Conservation (phyloP, 2,329 filamentous ascomycete species). For the Xylariaceae sp. region DNA sequence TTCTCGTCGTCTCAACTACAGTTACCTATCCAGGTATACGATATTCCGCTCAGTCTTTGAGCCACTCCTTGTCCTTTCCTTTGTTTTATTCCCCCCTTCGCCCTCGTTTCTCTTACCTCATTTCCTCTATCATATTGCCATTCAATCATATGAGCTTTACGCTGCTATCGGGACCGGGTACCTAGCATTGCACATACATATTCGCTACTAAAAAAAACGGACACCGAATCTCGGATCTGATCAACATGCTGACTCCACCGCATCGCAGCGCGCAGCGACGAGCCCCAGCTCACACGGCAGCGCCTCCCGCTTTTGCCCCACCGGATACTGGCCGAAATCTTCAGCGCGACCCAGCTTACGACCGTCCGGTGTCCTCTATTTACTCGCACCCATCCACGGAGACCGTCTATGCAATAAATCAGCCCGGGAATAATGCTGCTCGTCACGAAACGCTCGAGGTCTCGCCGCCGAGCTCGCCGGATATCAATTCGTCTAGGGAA, state of each 20-base stretch:
- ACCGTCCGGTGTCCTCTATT: slow-evolving; percentile 52
- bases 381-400: slow-evolving; percentile 53
- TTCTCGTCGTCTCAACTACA: neutral
- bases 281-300: slow-evolving; percentile 27
- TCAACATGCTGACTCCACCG: slow-evolving; percentile 25
- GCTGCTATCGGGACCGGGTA: neutral
- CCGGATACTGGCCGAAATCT: slow-evolving; percentile 34
- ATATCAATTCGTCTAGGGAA: slow-evolving; percentile 34
- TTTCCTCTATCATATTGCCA: neutral
- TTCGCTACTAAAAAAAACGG: slow-evolving; percentile 3
- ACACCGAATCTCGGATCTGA: neutral
- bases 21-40: neutral
- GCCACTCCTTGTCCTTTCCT: neutral
- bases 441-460: slow-evolving; percentile 35
- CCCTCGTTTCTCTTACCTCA: neutral
- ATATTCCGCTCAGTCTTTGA: neutral
- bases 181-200: neutral
- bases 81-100: neutral
- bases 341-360: slow-evolving; percentile 32
- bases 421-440: slow-evolving; percentile 24
- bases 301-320: slow-evolving; percentile 31
- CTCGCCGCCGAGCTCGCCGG: slow-evolving; percentile 55
- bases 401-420: slow-evolving; percentile 30
- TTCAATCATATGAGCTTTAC: neutral
- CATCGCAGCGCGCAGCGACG: slow-evolving; percentile 19